Evolutionary conservation across 1,284 basidiomycete species (phyloP), one percentile per base, ranked within the genome.

Genomic region (Earliella scabrosa): DNA sequence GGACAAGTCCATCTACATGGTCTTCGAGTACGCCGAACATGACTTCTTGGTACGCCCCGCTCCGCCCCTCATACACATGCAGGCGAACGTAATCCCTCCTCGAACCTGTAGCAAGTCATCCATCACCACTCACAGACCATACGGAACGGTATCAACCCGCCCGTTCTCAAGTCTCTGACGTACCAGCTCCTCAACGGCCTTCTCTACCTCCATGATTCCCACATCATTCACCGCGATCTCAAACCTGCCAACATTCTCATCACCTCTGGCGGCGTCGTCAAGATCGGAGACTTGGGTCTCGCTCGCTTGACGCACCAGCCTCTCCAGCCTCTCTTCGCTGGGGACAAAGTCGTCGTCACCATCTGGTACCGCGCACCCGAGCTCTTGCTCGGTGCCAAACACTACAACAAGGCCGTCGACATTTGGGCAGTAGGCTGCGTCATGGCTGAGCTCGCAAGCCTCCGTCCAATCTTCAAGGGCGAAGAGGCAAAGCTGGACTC

Each of bases 171-270:
- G 71, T 94, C 93, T 2, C 83, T 99, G 31, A 87, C 94, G 2
- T 96, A 95, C 73, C 97, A 99, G 71, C 89, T 99, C n/a, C 78
- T 98, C 55, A 96, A 96, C 67, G 97, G 97, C 8, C 86, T 98
- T 9, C 80, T 95, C 51, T 99, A 98, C 72, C 88, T 99, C 8
- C 97, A 99, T 73, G 90, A 93, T 18, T 90, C 88, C 59, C 97
- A 97, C 75, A 94, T 98, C 67, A 84, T 99, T 48, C 96, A 98
- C 69, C 93, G 92, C 13, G 97, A 99, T 72, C 84, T 99, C 60
- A 99, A 99, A 74, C 97, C 97, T 0, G 97, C 97, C 23, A 99
- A 99, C 69, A 98, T 99, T 71, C 90, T 99, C 50, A 94, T 99
- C 51, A 98, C 90, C 13, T 86, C 89, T 4, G 69, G 74, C 11